phyloP scores from a whole-genome alignment of 1,284 basidiomycete species.

The Heliocybe sulcata region DNA sequence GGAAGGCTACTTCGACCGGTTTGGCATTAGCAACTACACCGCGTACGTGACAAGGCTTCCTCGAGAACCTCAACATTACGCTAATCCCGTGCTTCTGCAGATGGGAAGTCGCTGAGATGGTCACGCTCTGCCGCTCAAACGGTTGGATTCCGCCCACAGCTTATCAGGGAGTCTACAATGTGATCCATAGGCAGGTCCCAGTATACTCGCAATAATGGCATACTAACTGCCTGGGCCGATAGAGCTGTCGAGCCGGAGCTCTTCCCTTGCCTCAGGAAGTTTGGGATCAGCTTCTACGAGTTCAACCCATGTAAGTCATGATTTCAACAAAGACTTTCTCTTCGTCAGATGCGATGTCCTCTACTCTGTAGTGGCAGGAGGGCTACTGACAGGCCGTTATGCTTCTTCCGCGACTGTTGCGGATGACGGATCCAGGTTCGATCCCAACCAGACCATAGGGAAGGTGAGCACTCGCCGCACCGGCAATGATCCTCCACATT shows the following conservation, averaged over 20 bases:
- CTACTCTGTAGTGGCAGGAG: constrained; percentile 36
- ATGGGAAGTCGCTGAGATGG: constrained; percentile 29
- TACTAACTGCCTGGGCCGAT: constrained; percentile 18
- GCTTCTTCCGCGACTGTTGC: constrained; percentile 20
- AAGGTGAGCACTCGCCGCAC: constrained; percentile 15
- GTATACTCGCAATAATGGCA: no score
- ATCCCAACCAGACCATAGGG: constrained; percentile 25
- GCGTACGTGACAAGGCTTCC: background rate
- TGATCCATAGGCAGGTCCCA: constrained; percentile 6
- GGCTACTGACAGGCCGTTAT: constrained; percentile 36
- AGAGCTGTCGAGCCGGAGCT: constrained; percentile 26
- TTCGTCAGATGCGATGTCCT: no score
- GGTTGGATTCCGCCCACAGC: constrained; percentile 29
- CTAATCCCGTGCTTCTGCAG: constrained; percentile 3
- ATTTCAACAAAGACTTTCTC: background rate
- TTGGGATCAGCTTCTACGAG: constrained; percentile 19
- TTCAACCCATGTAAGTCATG: constrained; percentile 13
- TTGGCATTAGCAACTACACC: constrained; percentile 33
- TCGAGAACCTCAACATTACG: background rate
- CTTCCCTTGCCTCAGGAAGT: constrained; percentile 23
- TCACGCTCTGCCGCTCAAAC: constrained; percentile 20
- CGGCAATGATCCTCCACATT: background rate
- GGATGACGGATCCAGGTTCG: constrained; percentile 37
- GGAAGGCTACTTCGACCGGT: constrained; percentile 28
- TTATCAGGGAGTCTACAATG: constrained; percentile 29